These are phyloP conservation scores for Chlamydomonas sp. DNA, from an alignment of 139 green algal genomes.

Conservation along the genomic window DNA sequence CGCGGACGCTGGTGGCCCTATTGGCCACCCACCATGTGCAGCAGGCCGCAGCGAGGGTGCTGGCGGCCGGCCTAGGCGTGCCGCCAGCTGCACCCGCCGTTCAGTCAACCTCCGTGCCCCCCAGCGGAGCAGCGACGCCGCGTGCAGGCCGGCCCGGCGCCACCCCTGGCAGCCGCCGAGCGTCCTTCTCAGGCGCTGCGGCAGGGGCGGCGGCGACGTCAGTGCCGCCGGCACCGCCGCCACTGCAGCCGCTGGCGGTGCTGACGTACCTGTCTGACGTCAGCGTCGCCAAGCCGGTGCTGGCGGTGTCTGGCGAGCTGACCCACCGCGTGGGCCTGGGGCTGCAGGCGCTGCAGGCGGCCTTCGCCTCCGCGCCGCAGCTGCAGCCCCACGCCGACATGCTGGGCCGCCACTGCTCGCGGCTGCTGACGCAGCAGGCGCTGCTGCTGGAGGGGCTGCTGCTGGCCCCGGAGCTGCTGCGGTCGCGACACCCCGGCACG, in stretches of 20 bases:
- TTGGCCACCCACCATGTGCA: slow-evolving; percentile 23
- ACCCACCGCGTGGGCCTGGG: not conserved
- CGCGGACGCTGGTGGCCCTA: slow-evolving; percentile 14
- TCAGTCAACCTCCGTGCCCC: not conserved
- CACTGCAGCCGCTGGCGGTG: slow-evolving; percentile 20
- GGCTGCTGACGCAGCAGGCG: slow-evolving; percentile 21
- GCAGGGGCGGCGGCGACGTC: not conserved
- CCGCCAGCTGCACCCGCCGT: too few species aligned
- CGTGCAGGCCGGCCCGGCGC: not conserved
- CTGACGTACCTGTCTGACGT: slow-evolving; percentile 12
- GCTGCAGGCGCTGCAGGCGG: slow-evolving; percentile 3
- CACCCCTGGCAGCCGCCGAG: not conserved
- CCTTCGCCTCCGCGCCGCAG: not conserved
- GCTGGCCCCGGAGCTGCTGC: slow-evolving; percentile 13
- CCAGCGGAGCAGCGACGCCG: not conserved
- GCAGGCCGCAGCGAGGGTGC: not conserved
- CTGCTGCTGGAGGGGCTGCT: slow-evolving; percentile 38
- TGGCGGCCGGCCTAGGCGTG: not conserved
- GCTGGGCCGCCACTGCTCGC: slow-evolving; percentile 1
- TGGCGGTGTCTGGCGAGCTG: not conserved
- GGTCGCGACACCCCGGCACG: slow-evolving; percentile 1
- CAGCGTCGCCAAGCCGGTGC: slow-evolving; percentile 8
- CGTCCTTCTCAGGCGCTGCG: not conserved
- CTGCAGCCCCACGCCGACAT: slow-evolving; percentile 18
- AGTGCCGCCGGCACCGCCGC: not conserved